Conservation (phyloP, 2,329 filamentous ascomycete species). For the Beauveria medogensis region DNA sequence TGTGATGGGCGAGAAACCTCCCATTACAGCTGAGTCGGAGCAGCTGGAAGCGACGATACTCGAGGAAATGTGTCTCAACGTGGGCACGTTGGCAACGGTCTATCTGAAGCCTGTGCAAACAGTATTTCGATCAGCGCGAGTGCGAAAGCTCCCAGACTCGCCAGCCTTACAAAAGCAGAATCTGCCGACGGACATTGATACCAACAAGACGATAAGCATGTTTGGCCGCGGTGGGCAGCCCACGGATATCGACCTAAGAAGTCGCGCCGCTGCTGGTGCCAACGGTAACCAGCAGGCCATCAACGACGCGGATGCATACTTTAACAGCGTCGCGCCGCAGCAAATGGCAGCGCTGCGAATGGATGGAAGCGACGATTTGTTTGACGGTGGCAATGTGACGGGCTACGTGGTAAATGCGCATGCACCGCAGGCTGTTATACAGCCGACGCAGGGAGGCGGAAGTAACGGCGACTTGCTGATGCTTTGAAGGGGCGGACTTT, state of each 20-base stretch:
- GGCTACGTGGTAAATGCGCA: constrained; percentile 76
- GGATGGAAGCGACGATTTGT: constrained; percentile 52
- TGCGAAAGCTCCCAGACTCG: constrained; percentile 69
- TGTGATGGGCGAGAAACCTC: constrained; percentile 95
- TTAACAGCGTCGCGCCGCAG: constrained; percentile 65
- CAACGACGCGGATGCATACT: constrained; percentile 83
- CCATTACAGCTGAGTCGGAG: constrained; percentile 93
- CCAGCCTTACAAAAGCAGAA: constrained; percentile 75
- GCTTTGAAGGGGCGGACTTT: constrained; percentile 35
- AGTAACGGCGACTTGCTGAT: constrained; percentile 66
- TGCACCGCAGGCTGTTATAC: constrained; percentile 66
- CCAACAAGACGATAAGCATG: constrained; percentile 52
- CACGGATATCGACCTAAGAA: constrained; percentile 40
- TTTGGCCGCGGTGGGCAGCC: constrained; percentile 46
- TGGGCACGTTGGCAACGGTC: constrained; percentile 91
- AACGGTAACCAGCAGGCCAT: constrained; percentile 58
- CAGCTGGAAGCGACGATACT: constrained; percentile 84
- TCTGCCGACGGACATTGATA: constrained; percentile 45
- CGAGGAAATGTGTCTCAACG: constrained; percentile 94
- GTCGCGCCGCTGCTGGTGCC: constrained; percentile 18
- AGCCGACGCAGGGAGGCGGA: constrained; percentile 55
- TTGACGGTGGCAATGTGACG: constrained; percentile 49
- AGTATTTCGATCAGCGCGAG: constrained; percentile 84
- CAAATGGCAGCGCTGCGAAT: constrained; percentile 68
- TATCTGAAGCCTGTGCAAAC: constrained; percentile 97